Percentiles rank a stretch among this genome's conserved stretches.
phyloP scores from a whole-genome alignment of 495 filamentous ascomycete species.

The Aspergillus nanangensis region DNA sequence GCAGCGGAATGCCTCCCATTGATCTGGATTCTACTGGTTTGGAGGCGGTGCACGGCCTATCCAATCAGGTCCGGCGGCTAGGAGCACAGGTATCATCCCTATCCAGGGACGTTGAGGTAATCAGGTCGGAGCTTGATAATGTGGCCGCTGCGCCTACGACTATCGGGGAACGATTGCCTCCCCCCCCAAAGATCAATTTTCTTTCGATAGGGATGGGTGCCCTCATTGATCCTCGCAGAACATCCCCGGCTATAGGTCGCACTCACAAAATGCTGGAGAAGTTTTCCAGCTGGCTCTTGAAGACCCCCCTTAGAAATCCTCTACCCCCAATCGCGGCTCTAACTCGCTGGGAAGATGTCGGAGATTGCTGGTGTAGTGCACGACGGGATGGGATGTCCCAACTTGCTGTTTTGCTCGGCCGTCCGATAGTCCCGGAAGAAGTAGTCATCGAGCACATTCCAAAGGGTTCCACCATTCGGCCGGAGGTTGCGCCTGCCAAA shows the following conservation, averaged over 20 bases:
- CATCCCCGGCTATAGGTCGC: constrained; percentile 24
- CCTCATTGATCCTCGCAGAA: constrained; percentile 31
- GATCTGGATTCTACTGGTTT: constrained; percentile 20
- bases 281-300: neutral
- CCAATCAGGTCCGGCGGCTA: constrained; percentile 27
- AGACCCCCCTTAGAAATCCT: constrained; percentile 1
- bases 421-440: constrained; percentile 40
- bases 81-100: constrained; percentile 31
- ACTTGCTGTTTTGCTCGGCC: constrained; percentile 29
- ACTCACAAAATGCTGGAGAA: constrained; percentile 6
- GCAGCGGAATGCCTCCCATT: constrained; percentile 1
- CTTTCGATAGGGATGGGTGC: constrained; percentile 28
- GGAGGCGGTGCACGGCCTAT: constrained; percentile 23
- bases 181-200: constrained; percentile 31
- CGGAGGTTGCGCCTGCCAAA: constrained; percentile 34
- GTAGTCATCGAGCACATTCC: constrained; percentile 46
- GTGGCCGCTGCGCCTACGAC: constrained; percentile 19
- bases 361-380: constrained; percentile 46
- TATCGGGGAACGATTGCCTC: constrained; percentile 4
- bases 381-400: constrained; percentile 35
- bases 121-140: constrained; percentile 21
- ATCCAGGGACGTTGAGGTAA: constrained; percentile 26
- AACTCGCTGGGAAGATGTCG: constrained; percentile 36
- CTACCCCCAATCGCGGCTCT: constrained; percentile 29
- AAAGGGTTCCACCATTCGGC: constrained; percentile 23